Base-by-base conservation (phyloP, 768 basidiomycete species). In the Tricholoma saponaceum region DNA sequence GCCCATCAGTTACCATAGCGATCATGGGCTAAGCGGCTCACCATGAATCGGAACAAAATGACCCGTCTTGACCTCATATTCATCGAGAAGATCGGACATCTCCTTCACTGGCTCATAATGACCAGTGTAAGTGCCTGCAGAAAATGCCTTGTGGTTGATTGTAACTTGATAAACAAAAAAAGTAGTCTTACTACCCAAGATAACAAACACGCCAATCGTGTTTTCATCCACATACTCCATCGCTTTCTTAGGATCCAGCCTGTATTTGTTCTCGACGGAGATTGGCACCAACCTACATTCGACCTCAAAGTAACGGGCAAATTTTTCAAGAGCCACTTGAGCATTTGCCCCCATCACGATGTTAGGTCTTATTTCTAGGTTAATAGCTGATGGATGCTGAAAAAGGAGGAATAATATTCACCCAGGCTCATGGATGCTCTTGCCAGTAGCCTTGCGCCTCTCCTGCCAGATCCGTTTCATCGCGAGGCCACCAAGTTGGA, bases 51-150 rank as follows among this genome's bases (percentile, higher is more conserved):
- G 86, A 32, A 89, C 75, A 51, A 68, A 75, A 59, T 76, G 67
- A 0, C 87, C 86, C 0, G 84, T 86, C 64, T 79, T 76, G n/a
- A 70, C 71, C 66, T 88, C 80, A 65, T 83, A 84, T 62, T 83
- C 79, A 63, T 87, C 85, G 44, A 87, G 75, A 9, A 90, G 78
- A 41, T 86, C 84, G 1, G 88, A 77, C 85, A 97, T 90, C 68
- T 87, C 90, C 68, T 90, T 82, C 30, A 97, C 94, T 12, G 88
- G 85, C 64, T 96, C 95, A 64, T 80, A 82, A 60, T 82, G 81
- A 1, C 88, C 88, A 14, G 88, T 89, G 67, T 88, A 89, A 2
- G 78, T 80, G 53, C 76, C 75, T 73, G 58, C 59, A 30, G 56
- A 58, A 53, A 23, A 43, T 37, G 7, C 41, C 79, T 84, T 62